Evolutionary conservation across 768 basidiomycete genomes (phyloP), one percentile per base, ranked within the genome.

Genomic region (Rhizopogon vinicolor): DNA sequence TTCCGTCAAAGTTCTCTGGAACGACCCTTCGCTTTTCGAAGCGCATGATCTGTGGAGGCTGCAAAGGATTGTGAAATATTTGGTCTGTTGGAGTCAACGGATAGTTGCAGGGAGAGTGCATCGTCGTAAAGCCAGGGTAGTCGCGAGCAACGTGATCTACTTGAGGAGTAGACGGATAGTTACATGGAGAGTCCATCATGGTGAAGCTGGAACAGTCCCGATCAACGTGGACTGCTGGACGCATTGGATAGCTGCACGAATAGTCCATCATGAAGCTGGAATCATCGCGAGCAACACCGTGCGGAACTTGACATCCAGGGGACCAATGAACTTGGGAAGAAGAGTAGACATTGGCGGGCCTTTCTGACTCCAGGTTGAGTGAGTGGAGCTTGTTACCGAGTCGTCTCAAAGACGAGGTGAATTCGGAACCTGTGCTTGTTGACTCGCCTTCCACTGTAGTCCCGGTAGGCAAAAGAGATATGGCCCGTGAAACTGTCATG

Each of bases 401-500:
- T 18, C 66, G 71, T n/a, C 66, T 65, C 54, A 61, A 65, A 19
- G 74, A 69, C 57, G 69, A 63, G 40, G 69, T 70, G 39, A 62
- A 56, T 35, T 55, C 54, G 55, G 63, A 55, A 33, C 58, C 35
- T 28, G 54, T 55, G 8, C 56, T 54, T n/a, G 55, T 35, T 39
- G 68, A 35, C 13, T 55, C 31, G 2, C 41, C 29, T 52, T 59
- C 62, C 39, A 52, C 42, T 1, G 55, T 53, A 48, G 56, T 56
- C 40, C 57, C 53, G 19, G 52, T 58, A 5, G 53, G 46, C 5
- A 56, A 7, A 16, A 25, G 22, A 18, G 18, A 41, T 33, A 44
- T 14, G 52, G 55, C 56, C 52, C 60, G 63, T 6, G 56, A 28
- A 22, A 56, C 35, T 37, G 54, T 51, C 14, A 19, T 35, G 13